Percentiles rank a stretch among this genome's conserved stretches.
Conservation (phyloP, 2,329 filamentous ascomycete genomes). For the Pleoardoris graminearum region DNA sequence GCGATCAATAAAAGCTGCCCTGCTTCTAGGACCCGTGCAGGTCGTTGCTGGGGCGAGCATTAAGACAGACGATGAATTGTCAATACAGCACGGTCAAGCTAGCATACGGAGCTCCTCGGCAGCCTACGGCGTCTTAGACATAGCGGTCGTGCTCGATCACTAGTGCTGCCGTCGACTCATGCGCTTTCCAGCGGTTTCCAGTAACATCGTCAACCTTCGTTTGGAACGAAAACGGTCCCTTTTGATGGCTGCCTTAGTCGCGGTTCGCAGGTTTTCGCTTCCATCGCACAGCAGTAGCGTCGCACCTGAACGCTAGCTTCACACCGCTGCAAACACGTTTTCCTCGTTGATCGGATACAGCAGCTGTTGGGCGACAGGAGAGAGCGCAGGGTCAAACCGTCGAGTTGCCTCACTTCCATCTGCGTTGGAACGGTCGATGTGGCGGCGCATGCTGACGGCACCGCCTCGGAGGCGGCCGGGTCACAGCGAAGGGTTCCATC, state of each 20-base stretch:
- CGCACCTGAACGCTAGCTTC: not conserved
- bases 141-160: not conserved
- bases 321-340: conserved; percentile 5
- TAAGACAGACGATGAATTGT: conserved; percentile 5
- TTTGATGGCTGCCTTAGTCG: not conserved
- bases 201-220: not conserved
- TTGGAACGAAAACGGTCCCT: not conserved
- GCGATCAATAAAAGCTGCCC: conserved; percentile 35
- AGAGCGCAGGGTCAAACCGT: not conserved
- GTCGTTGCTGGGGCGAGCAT: not conserved
- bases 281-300: conserved; percentile 5
- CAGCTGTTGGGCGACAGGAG: not conserved
- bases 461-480: conserved; percentile 1
- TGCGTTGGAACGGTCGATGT: not conserved
- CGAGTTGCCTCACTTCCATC: not conserved
- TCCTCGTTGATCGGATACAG: not conserved
- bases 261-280: not conserved
- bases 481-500: conserved; percentile 2
- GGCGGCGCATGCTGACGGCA: conserved; percentile 4
- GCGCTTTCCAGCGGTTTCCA: not conserved
- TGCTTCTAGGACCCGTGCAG: conserved; percentile 4
- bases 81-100: conserved; percentile 7
- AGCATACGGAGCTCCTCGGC: conserved; percentile 1
- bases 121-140: conserved; percentile 1
- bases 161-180: not conserved